These are phyloP conservation scores for Lycium barbarum DNA, from an alignment of 257 asterid species.

Conservation along the genomic window DNA sequence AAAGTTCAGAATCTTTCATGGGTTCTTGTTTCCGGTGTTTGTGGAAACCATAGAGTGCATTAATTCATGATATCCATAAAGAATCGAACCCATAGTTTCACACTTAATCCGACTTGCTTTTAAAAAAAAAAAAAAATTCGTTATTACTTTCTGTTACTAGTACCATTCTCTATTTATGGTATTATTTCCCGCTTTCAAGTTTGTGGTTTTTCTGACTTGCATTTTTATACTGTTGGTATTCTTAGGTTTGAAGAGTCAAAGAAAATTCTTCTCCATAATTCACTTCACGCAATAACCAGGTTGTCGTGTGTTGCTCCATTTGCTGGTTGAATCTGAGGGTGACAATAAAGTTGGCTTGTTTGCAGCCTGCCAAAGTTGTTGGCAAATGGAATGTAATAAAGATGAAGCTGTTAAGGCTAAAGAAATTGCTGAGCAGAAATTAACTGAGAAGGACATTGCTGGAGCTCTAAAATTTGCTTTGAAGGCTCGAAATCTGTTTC, in stretches of 20 bases:
- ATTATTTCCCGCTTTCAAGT: conserved; percentile 4
- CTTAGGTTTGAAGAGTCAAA: conserved; percentile 20
- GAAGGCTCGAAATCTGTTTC: conserved; percentile 63
- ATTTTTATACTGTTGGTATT: conserved; percentile 7
- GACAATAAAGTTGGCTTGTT: background rate
- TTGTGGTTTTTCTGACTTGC: background rate
- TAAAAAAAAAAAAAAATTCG: background rate
- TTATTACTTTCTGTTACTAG: background rate
- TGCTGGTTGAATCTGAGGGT: conserved; percentile 1
- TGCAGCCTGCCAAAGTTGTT: background rate
- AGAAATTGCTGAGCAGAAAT: conserved; percentile 59
- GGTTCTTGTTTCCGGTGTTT: conserved; percentile 4
- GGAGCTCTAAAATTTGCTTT: conserved; percentile 69
- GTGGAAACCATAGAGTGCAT: background rate
- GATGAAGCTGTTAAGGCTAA: conserved; percentile 68
- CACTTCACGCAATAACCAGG: background rate
- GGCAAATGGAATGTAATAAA: conserved; percentile 67
- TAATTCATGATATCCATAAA: conserved; percentile 2
- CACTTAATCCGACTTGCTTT: background rate
- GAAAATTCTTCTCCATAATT: background rate
- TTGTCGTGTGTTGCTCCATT: background rate
- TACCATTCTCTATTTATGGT: background rate
- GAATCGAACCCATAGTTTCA: conserved; percentile 4
- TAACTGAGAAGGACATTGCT: conserved; percentile 51
- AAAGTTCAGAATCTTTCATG: background rate